Conservation (phyloP, 2,329 filamentous ascomycete genomes). For the Trichoderma sp. region DNA sequence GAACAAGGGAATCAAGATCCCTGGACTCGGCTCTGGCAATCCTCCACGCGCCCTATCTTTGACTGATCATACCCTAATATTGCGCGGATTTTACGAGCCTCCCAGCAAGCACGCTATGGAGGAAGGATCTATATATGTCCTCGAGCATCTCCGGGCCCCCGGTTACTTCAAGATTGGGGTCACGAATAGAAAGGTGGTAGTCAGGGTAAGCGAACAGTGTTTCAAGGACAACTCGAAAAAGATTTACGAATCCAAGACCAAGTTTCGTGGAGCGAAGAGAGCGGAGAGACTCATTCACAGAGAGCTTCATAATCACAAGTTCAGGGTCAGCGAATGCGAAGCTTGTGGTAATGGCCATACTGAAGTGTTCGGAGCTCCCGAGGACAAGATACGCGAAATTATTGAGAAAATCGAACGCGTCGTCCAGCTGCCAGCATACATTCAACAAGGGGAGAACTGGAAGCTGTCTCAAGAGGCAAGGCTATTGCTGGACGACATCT, state of each 20-base stretch:
- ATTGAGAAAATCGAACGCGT: background rate
- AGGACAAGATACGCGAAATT: background rate
- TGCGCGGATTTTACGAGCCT: background rate
- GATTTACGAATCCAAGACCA: background rate
- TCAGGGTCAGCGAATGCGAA: background rate
- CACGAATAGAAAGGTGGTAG: background rate
- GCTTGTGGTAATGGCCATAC: background rate
- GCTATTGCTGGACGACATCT: background rate
- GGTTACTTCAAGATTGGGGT: slow-evolving; percentile 1
- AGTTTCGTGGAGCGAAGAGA: background rate
- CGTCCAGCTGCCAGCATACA: background rate
- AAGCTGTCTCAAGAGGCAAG: background rate
- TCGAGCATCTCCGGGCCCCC: background rate
- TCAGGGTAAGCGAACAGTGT: background rate
- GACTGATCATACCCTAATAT: background rate
- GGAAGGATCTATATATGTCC: background rate
- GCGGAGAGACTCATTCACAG: background rate
- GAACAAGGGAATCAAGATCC: background rate
- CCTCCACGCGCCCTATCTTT: background rate
- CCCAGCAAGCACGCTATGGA: background rate
- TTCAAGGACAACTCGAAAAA: background rate
- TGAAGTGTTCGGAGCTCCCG: background rate
- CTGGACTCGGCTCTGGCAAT: background rate
- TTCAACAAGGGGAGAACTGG: background rate
- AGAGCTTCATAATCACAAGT: background rate